Evolutionary conservation across 768 basidiomycete genomes (phyloP).

Genomic region (Phallus indusiatus): DNA sequence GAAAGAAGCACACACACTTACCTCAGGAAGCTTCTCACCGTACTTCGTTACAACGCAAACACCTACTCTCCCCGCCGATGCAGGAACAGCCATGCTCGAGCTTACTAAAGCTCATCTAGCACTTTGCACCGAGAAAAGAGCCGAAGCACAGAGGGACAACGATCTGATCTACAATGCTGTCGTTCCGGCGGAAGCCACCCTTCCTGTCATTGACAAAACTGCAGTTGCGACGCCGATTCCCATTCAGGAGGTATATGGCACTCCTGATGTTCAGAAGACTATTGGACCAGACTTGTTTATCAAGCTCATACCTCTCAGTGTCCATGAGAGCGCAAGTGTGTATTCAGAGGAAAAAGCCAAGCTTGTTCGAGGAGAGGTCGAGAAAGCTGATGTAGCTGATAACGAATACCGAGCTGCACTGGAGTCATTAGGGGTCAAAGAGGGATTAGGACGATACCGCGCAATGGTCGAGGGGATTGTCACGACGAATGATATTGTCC

Average conservation of each 20-base stretch:
- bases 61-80: constrained; percentile 80
- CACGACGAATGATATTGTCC: constrained; percentile 41
- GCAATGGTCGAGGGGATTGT: constrained; percentile 57
- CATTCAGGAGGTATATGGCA: constrained; percentile 89
- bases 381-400: constrained; percentile 77
- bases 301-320: constrained; percentile 80
- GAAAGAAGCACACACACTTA: constrained; percentile 65
- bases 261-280: constrained; percentile 86
- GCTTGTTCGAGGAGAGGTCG: constrained; percentile 78
- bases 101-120: constrained; percentile 77
- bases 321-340: constrained; percentile 91
- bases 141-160: constrained; percentile 79
- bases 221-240: constrained; percentile 74
- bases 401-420: constrained; percentile 69
- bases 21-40: constrained; percentile 58
- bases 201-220: constrained; percentile 77
- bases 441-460: constrained; percentile 56
- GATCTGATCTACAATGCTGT: constrained; percentile 96
- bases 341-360: constrained; percentile 99
- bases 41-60: constrained; percentile 64
- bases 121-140: constrained; percentile 64
- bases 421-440: constrained; percentile 74
- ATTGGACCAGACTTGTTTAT: constrained; percentile 90
- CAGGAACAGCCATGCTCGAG: constrained; percentile 68
- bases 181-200: constrained; percentile 65